A percentile compares a stretch with the other conserved stretches of the same genome.
phyloP scores from a whole-genome alignment of 1,284 basidiomycete genomes.

The Microbotryum lychnidis-dioicae region DNA sequence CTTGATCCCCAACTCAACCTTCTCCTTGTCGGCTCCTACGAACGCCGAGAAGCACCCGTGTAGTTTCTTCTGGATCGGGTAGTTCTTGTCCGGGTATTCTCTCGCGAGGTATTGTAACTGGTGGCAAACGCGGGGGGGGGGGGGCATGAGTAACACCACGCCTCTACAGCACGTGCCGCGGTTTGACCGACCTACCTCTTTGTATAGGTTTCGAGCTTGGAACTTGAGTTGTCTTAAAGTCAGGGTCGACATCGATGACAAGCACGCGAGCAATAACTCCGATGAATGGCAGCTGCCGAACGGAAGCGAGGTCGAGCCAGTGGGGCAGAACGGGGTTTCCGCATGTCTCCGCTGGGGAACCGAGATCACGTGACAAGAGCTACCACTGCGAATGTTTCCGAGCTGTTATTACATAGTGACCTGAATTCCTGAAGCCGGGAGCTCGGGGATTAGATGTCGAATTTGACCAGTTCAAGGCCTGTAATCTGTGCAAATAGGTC shows the following conservation, averaged over 20 bases:
- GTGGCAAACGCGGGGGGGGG: neutral
- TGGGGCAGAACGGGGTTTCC: too few relatives aligned
- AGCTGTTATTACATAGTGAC: too few relatives aligned
- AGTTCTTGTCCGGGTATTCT: slow-evolving; percentile 29
- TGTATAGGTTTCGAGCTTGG: slow-evolving; percentile 26
- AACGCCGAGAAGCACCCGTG: slow-evolving; percentile 25
- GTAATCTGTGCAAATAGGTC: too few relatives aligned
- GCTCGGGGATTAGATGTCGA: too few relatives aligned
- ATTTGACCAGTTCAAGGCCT: too few relatives aligned
- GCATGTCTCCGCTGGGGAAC: too few relatives aligned
- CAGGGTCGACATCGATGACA: neutral
- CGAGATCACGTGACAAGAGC: too few relatives aligned
- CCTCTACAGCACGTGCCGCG: neutral
- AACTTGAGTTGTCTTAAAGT: slow-evolving; percentile 12
- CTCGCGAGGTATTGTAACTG: slow-evolving; percentile 24
- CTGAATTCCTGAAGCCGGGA: too few relatives aligned
- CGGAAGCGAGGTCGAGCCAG: too few relatives aligned
- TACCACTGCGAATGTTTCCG: too few relatives aligned
- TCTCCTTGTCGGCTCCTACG: slow-evolving; percentile 19
- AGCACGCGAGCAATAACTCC: too few relatives aligned
- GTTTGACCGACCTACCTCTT: slow-evolving; percentile 16
- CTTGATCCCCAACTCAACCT: slow-evolving; percentile 16
- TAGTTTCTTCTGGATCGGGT: slow-evolving; percentile 20
- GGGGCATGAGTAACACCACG: neutral
- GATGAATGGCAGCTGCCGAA: too few relatives aligned